Evolutionary conservation across 2,329 filamentous ascomycete species (phyloP).

Genomic region (Fusarium compactum): DNA sequence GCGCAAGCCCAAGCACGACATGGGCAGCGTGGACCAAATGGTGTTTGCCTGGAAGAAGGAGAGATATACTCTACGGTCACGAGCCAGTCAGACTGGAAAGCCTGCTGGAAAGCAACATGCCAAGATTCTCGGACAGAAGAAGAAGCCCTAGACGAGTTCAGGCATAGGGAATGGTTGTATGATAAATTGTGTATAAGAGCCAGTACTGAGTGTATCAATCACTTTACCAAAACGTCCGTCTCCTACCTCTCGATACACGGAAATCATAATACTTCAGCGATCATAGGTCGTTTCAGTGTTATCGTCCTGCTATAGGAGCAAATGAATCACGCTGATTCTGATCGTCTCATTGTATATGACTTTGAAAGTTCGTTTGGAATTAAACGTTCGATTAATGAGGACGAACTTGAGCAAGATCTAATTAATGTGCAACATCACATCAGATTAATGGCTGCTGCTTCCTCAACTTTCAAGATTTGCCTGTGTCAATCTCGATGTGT

Average conservation of each 20-base stretch:
- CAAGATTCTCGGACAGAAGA: conserved; percentile 38
- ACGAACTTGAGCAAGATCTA: neutral
- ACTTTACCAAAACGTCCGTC: neutral
- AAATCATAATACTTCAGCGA: neutral
- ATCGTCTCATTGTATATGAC: neutral
- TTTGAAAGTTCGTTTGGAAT: neutral
- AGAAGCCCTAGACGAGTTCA: conserved; percentile 29
- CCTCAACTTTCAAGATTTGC: neutral
- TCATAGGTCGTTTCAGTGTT: neutral
- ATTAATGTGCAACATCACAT: neutral
- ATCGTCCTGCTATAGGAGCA: neutral
- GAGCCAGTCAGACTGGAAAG: conserved; percentile 48
- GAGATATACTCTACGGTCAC: conserved; percentile 55
- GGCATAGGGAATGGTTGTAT: conserved; percentile 42
- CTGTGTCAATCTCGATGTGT: neutral
- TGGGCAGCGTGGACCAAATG: conserved; percentile 85
- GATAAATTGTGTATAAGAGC: conserved; percentile 47
- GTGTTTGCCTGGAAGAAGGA: conserved; percentile 68
- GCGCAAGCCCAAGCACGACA: conserved; percentile 87
- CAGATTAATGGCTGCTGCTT: neutral
- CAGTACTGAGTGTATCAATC: conserved; percentile 39
- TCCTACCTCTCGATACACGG: neutral
- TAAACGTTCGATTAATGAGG: neutral
- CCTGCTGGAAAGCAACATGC: conserved; percentile 22
- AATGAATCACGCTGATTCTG: neutral